Conservation (phyloP, 2,329 filamentous ascomycete genomes). For the Thielaviopsis cerberus region DNA sequence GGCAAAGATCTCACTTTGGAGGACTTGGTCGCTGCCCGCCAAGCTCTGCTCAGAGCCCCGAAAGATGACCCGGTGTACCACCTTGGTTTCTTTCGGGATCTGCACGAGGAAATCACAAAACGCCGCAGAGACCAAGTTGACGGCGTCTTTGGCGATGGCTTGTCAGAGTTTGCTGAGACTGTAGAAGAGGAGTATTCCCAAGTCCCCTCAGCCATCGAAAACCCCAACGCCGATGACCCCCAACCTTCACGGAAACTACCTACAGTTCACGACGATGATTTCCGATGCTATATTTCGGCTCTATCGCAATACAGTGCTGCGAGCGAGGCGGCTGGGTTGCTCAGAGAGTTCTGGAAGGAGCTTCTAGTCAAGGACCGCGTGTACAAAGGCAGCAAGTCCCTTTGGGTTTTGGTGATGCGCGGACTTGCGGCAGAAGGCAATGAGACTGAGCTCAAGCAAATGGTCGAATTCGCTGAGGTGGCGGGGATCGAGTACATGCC, state of each 20-base stretch:
- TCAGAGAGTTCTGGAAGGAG: slow-evolving; percentile 10
- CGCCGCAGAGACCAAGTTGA: slow-evolving; percentile 10
- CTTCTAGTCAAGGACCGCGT: slow-evolving; percentile 8
- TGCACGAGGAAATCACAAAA: slow-evolving; percentile 21
- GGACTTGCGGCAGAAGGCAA: slow-evolving; percentile 45
- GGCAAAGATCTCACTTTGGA: slow-evolving; percentile 20
- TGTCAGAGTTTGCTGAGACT: slow-evolving; percentile 9
- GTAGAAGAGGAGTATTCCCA: slow-evolving; percentile 13
- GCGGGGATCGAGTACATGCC: slow-evolving; percentile 27
- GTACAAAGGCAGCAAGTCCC: slow-evolving; percentile 15
- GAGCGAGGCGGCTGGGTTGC: slow-evolving; percentile 25
- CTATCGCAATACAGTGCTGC: slow-evolving; percentile 37
- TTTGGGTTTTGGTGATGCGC: slow-evolving; percentile 33
- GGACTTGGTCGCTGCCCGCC: slow-evolving; percentile 28
- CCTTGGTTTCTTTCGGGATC: slow-evolving; percentile 25
- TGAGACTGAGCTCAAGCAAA: slow-evolving; percentile 37
- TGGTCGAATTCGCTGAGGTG: slow-evolving; percentile 32
- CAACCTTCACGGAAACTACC: neutral
- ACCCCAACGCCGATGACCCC: slow-evolving; percentile 6
- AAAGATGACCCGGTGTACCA: slow-evolving; percentile 27
- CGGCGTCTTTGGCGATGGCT: slow-evolving; percentile 13
- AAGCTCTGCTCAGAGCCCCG: slow-evolving; percentile 25
- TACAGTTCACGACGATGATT: slow-evolving; percentile 16
- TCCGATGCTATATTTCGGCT: slow-evolving; percentile 28
- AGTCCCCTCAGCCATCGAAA: slow-evolving; percentile 11